A percentile compares a stretch with the other conserved stretches of the same genome.
phyloP scores from a whole-genome alignment of 106 monocot genomes.

The Dendrobium nobile region DNA sequence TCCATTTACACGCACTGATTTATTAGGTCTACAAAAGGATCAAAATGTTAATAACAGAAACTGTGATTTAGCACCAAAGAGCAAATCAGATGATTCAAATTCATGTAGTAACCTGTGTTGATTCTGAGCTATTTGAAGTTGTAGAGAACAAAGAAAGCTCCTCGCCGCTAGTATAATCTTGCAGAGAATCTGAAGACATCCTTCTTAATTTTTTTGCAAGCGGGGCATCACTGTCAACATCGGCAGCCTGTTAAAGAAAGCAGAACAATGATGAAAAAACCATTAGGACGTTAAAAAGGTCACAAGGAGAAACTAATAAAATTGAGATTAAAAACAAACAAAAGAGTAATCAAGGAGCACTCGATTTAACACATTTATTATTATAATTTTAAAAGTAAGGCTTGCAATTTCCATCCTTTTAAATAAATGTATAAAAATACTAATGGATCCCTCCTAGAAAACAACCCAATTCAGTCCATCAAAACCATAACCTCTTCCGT shows the following conservation, averaged over 20 bases:
- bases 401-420: background rate
- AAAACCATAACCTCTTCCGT: background rate
- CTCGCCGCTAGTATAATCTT: constrained; percentile 61
- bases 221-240: constrained; percentile 71
- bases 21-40: background rate
- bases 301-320: background rate
- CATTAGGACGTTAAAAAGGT: background rate
- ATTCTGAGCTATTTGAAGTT: constrained; percentile 56
- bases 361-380: background rate
- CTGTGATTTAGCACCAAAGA: background rate
- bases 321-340: background rate
- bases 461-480: background rate
- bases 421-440: background rate
- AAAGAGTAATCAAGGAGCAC: background rate
- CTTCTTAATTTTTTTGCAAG: constrained; percentile 57
- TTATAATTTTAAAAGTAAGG: background rate
- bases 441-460: too few relatives aligned
- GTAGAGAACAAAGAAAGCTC: constrained; percentile 82
- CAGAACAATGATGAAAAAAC: background rate
- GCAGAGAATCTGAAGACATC: constrained; percentile 60
- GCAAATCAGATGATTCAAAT: background rate
- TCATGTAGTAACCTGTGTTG: constrained; percentile 46
- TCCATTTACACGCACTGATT: background rate
- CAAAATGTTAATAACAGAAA: background rate
- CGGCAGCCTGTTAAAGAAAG: constrained; percentile 33